phyloP scores from a whole-genome alignment of 2,329 filamentous ascomycete genomes.

The Monilinia aucupariae region DNA sequence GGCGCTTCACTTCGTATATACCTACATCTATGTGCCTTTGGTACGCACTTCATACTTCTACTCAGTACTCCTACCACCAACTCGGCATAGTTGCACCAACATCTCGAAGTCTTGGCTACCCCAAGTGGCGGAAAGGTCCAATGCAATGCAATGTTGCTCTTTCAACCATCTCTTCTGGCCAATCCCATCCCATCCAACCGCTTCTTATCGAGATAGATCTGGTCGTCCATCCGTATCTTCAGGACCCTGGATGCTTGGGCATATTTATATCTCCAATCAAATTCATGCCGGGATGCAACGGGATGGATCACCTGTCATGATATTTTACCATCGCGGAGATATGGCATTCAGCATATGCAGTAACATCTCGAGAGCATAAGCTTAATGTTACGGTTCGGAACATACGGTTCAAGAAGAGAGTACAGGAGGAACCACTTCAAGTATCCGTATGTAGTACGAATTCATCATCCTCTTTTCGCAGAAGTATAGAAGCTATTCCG shows the following conservation, averaged over 20 bases:
- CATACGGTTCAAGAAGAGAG: background rate
- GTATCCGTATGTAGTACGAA: background rate
- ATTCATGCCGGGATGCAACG: background rate
- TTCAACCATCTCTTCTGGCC: background rate
- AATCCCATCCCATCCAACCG: too few relatives aligned
- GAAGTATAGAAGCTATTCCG: too few relatives aligned
- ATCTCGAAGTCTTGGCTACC: background rate
- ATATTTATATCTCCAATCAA: background rate
- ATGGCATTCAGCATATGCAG: constrained; percentile 5
- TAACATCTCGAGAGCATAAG: background rate
- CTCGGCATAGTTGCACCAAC: constrained; percentile 1
- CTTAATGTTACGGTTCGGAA: too few relatives aligned
- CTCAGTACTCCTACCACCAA: background rate
- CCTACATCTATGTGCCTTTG: too few relatives aligned
- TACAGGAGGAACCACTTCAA: background rate
- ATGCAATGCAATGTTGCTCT: too few relatives aligned
- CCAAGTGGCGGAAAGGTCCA: constrained; percentile 5
- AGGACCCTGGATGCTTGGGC: background rate
- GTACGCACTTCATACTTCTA: too few relatives aligned
- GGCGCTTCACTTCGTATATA: too few relatives aligned
- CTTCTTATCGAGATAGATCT: background rate
- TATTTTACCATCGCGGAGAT: background rate
- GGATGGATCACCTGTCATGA: background rate
- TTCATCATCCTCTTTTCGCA: too few relatives aligned
- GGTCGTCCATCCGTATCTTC: background rate